A percentile compares a stretch with the other conserved stretches of the same genome.
Conservation (phyloP, 345 rosid species). For the Cardiospermum halicacabum region DNA sequence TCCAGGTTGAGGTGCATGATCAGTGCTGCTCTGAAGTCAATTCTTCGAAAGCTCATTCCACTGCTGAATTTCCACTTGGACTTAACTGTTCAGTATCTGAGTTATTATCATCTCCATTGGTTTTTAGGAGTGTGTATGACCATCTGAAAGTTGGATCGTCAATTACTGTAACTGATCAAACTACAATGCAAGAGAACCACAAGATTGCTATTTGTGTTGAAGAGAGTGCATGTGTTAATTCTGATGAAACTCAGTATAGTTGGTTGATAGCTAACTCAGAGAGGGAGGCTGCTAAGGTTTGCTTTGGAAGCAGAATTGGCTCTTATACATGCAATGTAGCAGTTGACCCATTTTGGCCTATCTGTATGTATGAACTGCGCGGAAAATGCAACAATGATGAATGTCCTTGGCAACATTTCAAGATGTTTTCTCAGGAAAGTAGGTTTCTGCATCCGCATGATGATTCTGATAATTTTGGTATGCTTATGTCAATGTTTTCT, state of each 20-base stretch:
- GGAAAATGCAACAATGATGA: slow-evolving; percentile 95
- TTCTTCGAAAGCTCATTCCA: slow-evolving; percentile 15
- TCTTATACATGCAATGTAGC: slow-evolving; percentile 43
- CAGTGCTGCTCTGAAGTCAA: slow-evolving; percentile 17
- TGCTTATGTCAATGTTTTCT: slow-evolving; percentile 10
- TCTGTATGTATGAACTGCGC: slow-evolving; percentile 89
- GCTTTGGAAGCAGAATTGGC: slow-evolving; percentile 35
- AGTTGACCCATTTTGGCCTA: slow-evolving; percentile 76
- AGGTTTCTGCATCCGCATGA: slow-evolving; percentile 25
- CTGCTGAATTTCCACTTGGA: slow-evolving; percentile 22
- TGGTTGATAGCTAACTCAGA: slow-evolving; percentile 24
- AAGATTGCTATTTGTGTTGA: slow-evolving; percentile 8
- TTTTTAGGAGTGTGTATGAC: slow-evolving; percentile 48
- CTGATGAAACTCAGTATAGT: slow-evolving; percentile 27
- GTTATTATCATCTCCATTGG: slow-evolving; percentile 32
- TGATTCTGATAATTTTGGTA: slow-evolving; percentile 43
- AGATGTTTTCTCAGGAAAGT: slow-evolving; percentile 41
- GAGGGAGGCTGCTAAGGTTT: slow-evolving; percentile 18
- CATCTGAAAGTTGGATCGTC: slow-evolving; percentile 42
- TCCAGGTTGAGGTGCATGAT: slow-evolving; percentile 26
- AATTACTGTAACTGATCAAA: slow-evolving; percentile 20
- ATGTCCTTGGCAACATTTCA: slow-evolving; percentile 91
- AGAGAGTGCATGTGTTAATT: slow-evolving; percentile 22
- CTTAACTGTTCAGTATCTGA: slow-evolving; percentile 21
- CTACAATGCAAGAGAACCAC: slow-evolving; percentile 22